Percentiles rank a stretch among this genome's conserved stretches.
Conservation (phyloP, 192 early-diverging fungal genomes). For the Dispira simplex region DNA sequence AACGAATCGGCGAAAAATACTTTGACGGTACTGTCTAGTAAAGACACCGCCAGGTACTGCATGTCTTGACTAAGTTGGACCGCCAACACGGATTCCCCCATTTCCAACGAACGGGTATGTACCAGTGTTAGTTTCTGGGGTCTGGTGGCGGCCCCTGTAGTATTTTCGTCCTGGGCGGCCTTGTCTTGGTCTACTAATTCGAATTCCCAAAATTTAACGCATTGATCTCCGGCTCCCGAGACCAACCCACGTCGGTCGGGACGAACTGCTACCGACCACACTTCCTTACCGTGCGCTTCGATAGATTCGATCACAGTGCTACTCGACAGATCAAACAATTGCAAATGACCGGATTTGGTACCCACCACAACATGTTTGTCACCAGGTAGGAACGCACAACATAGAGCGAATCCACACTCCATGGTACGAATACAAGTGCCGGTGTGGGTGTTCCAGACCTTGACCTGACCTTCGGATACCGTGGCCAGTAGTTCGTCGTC, state of each 20-base stretch:
- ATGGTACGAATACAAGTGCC: conserved; percentile 76
- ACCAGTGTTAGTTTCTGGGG: conserved; percentile 55
- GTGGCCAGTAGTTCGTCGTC: conserved; percentile 80
- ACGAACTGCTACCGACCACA: conserved; percentile 75
- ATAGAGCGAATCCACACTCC: conserved; percentile 83
- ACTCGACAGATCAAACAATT: conserved; percentile 82
- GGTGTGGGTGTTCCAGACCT: conserved; percentile 82
- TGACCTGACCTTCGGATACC: conserved; percentile 67
- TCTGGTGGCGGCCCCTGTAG: conserved; percentile 10
- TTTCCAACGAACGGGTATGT: conserved; percentile 80
- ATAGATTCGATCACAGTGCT: conserved; percentile 71
- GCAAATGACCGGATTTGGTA: conserved; percentile 78
- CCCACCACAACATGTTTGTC: conserved; percentile 76
- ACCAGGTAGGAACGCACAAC: conserved; percentile 84
- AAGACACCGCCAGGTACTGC: conserved; percentile 74
- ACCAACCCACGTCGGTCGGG: conserved; percentile 79
- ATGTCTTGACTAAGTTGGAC: conserved; percentile 74
- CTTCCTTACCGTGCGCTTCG: conserved; percentile 69
- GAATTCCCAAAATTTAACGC: conserved; percentile 98
- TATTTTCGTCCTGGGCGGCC: conserved; percentile 8
- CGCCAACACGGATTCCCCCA: conserved; percentile 87
- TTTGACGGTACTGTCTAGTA: conserved; percentile 92
- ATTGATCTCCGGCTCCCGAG: conserved; percentile 86
- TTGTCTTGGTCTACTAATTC: conserved; percentile 44
- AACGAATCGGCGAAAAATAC: conserved; percentile 93